A percentile compares a stretch with the other conserved stretches of the same genome.
phyloP scores from a whole-genome alignment of 805 yeast genomes.

The Wickerhamomyces hampshirensis region DNA sequence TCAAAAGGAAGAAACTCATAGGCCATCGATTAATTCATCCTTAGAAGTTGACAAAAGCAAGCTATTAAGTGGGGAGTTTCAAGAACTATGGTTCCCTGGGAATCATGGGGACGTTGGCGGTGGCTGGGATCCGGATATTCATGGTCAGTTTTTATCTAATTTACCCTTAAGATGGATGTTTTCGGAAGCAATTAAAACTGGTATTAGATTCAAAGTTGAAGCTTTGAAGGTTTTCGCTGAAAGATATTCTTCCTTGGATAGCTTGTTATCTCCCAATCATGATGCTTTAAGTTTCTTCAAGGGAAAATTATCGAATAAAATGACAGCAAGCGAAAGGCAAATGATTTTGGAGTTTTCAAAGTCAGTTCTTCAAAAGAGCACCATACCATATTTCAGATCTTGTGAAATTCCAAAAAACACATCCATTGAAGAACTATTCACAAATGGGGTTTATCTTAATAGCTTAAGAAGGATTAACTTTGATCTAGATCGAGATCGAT shows the following conservation, averaged over 20 bases:
- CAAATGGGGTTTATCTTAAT: constrained; percentile 13
- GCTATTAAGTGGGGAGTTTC: constrained; percentile 29
- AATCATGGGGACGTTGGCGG: constrained; percentile 70
- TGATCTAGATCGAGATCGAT: constrained; percentile 3
- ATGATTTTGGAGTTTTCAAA: constrained; percentile 11
- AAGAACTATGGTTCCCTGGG: constrained; percentile 66
- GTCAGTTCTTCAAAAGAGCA: constrained; percentile 2
- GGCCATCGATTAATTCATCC: constrained; percentile 5
- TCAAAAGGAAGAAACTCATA: neutral
- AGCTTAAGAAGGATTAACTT: constrained; percentile 14
- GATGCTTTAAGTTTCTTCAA: constrained; percentile 37
- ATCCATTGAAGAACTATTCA: constrained; percentile 13
- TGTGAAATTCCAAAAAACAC: constrained; percentile 8
- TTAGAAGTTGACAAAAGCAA: constrained; percentile 22
- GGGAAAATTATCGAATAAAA: constrained; percentile 11
- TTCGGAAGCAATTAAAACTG: constrained; percentile 45
- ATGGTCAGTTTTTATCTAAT: constrained; percentile 43
- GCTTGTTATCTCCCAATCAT: constrained; percentile 47
- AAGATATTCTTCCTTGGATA: constrained; percentile 34
- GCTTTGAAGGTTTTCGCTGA: constrained; percentile 36
- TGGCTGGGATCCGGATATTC: constrained; percentile 48
- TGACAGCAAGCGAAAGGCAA: constrained; percentile 8
- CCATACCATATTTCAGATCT: constrained; percentile 17
- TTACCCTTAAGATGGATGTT: constrained; percentile 59
- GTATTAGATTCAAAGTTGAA: constrained; percentile 41